phyloP scores from a whole-genome alignment of 1,284 basidiomycete species.

The Pseudozyma hubeiensis region DNA sequence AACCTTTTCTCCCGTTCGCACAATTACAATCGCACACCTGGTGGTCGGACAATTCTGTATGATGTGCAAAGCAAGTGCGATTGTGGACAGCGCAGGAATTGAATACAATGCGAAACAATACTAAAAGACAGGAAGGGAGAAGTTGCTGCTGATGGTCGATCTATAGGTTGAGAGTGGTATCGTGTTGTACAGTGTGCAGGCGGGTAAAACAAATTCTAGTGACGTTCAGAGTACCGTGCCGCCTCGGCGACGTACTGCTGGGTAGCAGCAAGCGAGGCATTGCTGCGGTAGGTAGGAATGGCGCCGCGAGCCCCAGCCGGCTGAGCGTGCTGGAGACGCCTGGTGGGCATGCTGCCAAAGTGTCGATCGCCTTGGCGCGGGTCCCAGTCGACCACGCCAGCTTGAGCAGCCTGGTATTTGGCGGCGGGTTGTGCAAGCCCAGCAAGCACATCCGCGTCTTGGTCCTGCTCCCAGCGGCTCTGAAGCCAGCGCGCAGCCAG shows the following conservation, averaged over 20 bases:
- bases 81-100: neutral
- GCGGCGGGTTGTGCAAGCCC: slow-evolving; percentile 12
- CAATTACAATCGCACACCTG: too few species aligned
- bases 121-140: neutral
- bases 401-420: slow-evolving; percentile 14
- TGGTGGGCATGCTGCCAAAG: slow-evolving; percentile 25
- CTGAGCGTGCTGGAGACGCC: neutral
- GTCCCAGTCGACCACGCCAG: slow-evolving; percentile 6
- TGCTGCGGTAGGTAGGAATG: slow-evolving; percentile 28
- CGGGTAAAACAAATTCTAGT: slow-evolving; percentile 13
- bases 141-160: slow-evolving; percentile 1
- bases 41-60: too few species aligned
- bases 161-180: slow-evolving; percentile 13
- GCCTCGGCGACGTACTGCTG: slow-evolving; percentile 25
- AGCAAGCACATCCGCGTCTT: slow-evolving; percentile 5
- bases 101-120: neutral
- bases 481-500: slow-evolving; percentile 40
- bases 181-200: slow-evolving; percentile 10
- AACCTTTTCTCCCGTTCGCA: too few species aligned
- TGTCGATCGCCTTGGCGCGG: slow-evolving; percentile 7
- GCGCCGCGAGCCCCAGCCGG: slow-evolving; percentile 12
- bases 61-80: too few species aligned
- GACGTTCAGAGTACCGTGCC: slow-evolving; percentile 9
- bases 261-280: slow-evolving; percentile 21
- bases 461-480: slow-evolving; percentile 35